Base-by-base conservation (phyloP, 2,329 filamentous ascomycete species). In the Helminthosporium solani region DNA sequence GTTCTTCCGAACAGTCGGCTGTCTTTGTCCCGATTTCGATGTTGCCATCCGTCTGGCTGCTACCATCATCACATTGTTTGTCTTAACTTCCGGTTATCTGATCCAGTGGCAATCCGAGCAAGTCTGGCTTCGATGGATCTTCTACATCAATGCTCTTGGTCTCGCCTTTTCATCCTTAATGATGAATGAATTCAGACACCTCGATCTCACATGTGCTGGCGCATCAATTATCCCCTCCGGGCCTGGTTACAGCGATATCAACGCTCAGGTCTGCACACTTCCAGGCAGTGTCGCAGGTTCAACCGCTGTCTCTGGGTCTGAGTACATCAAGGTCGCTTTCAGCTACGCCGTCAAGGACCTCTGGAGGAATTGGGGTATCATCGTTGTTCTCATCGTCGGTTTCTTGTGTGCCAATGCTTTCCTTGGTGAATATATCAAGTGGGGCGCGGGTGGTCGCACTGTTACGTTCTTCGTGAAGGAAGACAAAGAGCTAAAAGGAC, bases 71-170 rank as follows among this genome's bases (percentile, higher is more conserved):
- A 91, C 87, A 0, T 72, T 91, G n/a, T 89, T 91, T 57, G 82
- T 94, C 20, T 75, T 90, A 16, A 94, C 88, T 0, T 86, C 84
- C 1, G 90, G 90, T 3, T 95, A 94, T 68, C 73, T 95, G 33
- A 92, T 95, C 48, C 88, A 90, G 64, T 90, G 87, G 65, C 80
- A 85, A 40, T 81, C 76, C 2, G 81, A 88, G 57, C 85, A 90
- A 57, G 83, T 85, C 0, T 95, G 89, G 88, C 86, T 86, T 58
- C 78, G 85, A 53, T 95, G 89, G 89, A 81, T 95, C 50, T 88
- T 87, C 68, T 94, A 89, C 64, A 74, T 92, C 37, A 85, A 94
- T 52, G 87, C 88, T 1, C 76, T 95, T 2, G 88, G 87, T 36
- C 77, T 94, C 2, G 82, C 84, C 0, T 95, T 96, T 63, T 80